Evolutionary conservation across 345 rosid genomes (phyloP), one percentile per base, ranked within the genome.

Genomic region (Eucalyptus grandis): DNA sequence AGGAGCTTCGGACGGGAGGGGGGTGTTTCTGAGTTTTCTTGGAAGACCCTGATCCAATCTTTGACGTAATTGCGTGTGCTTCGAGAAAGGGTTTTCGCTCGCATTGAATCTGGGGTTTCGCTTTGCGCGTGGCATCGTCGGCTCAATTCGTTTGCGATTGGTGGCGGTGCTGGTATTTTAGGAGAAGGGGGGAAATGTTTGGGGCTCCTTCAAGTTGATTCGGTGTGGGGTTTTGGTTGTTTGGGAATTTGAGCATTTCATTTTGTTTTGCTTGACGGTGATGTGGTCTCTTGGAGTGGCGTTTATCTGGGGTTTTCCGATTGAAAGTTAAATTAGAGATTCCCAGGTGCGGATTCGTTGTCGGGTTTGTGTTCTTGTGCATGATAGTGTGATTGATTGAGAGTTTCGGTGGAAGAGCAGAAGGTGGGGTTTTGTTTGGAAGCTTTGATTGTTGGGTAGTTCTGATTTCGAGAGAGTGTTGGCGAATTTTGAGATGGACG

Each of bases 401-500:
- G 89, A 34, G 90, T 86, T 87, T 86, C 0, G 47, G 47, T 77
- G 83, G 83, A 40, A 21, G 83, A 77, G 27, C 47, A 11, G 83
- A 77, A 37, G 83, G 47, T 11, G 83, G 83, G 83, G 27, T 40
- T 37, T 37, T 77, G 47, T 77, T 77, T 21, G 30, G 47, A 11
- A 40, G 83, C 5, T 77, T 21, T 21, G 27, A 11, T 77, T 77
- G 16, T 77, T 77, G 47, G 24, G 83, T 40, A 77, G 47, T 77
- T 77, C 30, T 77, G 83, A 37, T 77, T 40, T 40, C 9, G 15
- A 37, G 72, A 37, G 72, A 6, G 89, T 24, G 44, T 72, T 26
- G 86, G 88, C 56, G 50, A 30, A 81, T 40, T 81, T 10, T 67
- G 80, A 81, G 86, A 98, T 97, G 99, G 98, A 96, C 89, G 99